A percentile compares a stretch with the other conserved stretches of the same genome.
Evolutionary conservation across 2,329 filamentous ascomycete species (phyloP).

Genomic region (Zymoseptoria passerinii): DNA sequence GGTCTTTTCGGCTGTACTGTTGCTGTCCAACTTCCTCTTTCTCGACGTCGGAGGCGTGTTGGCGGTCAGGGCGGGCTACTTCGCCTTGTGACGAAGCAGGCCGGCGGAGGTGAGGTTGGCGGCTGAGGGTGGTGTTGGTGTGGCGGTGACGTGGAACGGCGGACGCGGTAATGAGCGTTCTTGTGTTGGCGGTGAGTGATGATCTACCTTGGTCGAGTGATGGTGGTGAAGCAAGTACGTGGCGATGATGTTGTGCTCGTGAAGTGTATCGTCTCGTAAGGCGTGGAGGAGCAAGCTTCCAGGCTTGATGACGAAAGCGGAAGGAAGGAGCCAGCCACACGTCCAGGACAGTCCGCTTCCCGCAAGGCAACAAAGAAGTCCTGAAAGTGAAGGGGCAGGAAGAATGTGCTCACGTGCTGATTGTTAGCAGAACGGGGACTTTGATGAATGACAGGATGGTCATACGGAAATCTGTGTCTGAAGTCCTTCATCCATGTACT

Average conservation of each 20-base stretch:
- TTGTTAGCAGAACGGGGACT: too few relatives aligned
- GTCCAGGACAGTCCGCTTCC: too few relatives aligned
- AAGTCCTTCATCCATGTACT: too few relatives aligned
- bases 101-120: not conserved
- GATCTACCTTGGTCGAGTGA: not conserved
- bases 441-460: too few relatives aligned
- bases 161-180: not conserved
- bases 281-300: not conserved
- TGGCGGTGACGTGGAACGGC: not conserved
- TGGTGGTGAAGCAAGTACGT: not conserved
- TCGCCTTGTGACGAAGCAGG: slow-evolving; percentile 14
- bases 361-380: too few relatives aligned
- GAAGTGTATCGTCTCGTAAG: not conserved
- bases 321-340: too few relatives aligned
- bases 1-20: slow-evolving; percentile 14
- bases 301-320: not conserved
- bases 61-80: slow-evolving; percentile 13
- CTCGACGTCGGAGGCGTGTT: slow-evolving; percentile 25
- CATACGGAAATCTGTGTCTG: too few relatives aligned
- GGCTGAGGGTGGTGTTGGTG: not conserved
- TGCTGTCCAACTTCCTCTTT: slow-evolving; percentile 29
- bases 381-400: too few relatives aligned
- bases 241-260: not conserved
- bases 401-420: too few relatives aligned
- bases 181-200: not conserved